phyloP scores from a whole-genome alignment of 1,284 basidiomycete species.

The Rhodotorula sp. region DNA sequence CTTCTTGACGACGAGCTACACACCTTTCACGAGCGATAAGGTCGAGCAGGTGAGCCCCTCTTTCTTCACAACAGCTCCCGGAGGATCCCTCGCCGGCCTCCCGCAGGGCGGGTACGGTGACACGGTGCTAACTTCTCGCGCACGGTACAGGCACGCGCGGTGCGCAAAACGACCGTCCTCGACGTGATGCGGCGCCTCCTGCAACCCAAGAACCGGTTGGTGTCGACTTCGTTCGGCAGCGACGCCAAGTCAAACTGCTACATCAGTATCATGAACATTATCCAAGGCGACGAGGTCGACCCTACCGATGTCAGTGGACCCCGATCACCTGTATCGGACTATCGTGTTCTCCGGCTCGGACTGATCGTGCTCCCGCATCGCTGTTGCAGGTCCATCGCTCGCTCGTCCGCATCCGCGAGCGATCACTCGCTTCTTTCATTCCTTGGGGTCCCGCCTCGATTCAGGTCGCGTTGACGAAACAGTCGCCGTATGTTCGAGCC shows the following conservation, averaged over 20 bases:
- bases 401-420: constrained; percentile 89
- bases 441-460: constrained; percentile 99
- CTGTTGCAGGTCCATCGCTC: constrained; percentile 84
- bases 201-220: constrained; percentile 98
- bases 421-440: constrained; percentile 95
- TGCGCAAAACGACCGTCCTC: constrained; percentile 89
- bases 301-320: constrained; percentile 77
- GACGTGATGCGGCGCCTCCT: constrained; percentile 98
- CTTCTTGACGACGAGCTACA: constrained; percentile 99
- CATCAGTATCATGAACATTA: constrained; percentile 97
- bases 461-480: constrained; percentile 91
- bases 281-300: constrained; percentile 90
- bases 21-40: constrained; percentile 94
- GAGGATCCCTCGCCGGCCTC: not conserved
- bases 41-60: constrained; percentile 72
- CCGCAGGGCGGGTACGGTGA: not conserved
- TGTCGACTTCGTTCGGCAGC: constrained; percentile 63
- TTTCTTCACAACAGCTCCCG: not conserved
- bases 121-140: constrained; percentile 7
- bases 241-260: constrained; percentile 65
- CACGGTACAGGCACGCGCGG: constrained; percentile 69
- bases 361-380: not conserved
- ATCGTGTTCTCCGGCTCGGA: not conserved
- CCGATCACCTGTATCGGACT: too few species aligned
- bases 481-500: constrained; percentile 81